phyloP scores from a whole-genome alignment of 2,329 filamentous ascomycete genomes.

The Karstenula rhodostoma region DNA sequence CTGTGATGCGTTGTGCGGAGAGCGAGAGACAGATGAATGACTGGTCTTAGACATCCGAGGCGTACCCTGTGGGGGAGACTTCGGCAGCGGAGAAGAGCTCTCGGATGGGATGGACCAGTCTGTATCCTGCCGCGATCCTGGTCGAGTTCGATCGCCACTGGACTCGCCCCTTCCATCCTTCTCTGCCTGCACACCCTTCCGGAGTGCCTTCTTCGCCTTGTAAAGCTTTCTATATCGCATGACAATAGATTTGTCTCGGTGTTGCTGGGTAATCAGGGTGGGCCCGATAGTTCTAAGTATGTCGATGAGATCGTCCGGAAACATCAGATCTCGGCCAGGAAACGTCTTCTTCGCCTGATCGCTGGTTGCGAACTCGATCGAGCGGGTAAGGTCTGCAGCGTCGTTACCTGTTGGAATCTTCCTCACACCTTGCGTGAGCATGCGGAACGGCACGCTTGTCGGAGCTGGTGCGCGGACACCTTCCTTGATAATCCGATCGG shows the following conservation, averaged over 20 bases:
- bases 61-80: neutral
- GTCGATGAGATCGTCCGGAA: conserved; percentile 8
- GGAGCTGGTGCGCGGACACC: neutral
- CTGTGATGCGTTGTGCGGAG: neutral
- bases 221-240: conserved; percentile 2
- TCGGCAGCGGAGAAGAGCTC: neutral
- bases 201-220: neutral
- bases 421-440: conserved; percentile 2
- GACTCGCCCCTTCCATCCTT: neutral
- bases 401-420: conserved; percentile 12
- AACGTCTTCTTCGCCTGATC: neutral
- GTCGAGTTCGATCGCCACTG: neutral
- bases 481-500: neutral
- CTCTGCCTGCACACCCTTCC: neutral
- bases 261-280: neutral
- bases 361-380: conserved; percentile 7
- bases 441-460: conserved; percentile 10
- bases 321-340: neutral
- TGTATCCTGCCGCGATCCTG: neutral
- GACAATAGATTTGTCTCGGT: conserved; percentile 1
- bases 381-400: conserved; percentile 16
- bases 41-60: neutral
- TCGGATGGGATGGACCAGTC: neutral
- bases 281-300: conserved; percentile 9
- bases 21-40: neutral